Evolutionary conservation across 2,329 filamentous ascomycete species (phyloP).

Genomic region (Aaosphaeria arxii): DNA sequence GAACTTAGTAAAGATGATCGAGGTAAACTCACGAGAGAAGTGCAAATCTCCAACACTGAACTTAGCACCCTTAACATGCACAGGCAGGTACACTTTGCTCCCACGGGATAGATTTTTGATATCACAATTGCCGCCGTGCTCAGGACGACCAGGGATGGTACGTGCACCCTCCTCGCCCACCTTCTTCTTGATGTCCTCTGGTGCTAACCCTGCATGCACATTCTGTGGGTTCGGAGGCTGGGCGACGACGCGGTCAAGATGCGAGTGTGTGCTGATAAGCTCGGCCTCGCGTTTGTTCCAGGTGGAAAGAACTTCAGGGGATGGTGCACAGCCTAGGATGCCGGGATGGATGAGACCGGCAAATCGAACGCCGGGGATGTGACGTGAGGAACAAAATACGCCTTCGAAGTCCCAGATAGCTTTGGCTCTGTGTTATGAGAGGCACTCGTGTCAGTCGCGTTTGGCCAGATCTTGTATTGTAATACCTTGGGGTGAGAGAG

Average conservation of each 20-base stretch:
- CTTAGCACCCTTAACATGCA: conserved; percentile 83
- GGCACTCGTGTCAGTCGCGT: not conserved
- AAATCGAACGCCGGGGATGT: conserved; percentile 73
- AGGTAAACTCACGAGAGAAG: conserved; percentile 45
- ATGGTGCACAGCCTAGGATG: conserved; percentile 86
- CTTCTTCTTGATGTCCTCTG: conserved; percentile 58
- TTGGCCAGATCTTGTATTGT: not conserved
- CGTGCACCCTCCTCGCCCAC: conserved; percentile 76
- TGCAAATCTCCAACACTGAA: conserved; percentile 88
- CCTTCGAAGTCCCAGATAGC: conserved; percentile 77
- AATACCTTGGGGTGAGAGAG: not conserved
- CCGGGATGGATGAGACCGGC: conserved; percentile 88
- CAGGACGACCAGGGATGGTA: conserved; percentile 79
- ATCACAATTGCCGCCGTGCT: conserved; percentile 88
- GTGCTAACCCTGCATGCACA: conserved; percentile 68
- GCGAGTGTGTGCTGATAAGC: conserved; percentile 66
- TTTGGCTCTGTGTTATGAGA: conserved; percentile 53
- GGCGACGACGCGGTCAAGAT: conserved; percentile 69
- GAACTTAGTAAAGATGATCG: not conserved
- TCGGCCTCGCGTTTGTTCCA: conserved; percentile 86
- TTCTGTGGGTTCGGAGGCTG: conserved; percentile 70
- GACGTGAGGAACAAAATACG: conserved; percentile 78
- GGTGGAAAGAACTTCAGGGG: conserved; percentile 68
- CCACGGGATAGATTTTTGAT: conserved; percentile 83
- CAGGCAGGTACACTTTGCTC: conserved; percentile 80